phyloP scores from a whole-genome alignment of 2,329 filamentous ascomycete genomes.

The Chalaropsis thielavioides region DNA sequence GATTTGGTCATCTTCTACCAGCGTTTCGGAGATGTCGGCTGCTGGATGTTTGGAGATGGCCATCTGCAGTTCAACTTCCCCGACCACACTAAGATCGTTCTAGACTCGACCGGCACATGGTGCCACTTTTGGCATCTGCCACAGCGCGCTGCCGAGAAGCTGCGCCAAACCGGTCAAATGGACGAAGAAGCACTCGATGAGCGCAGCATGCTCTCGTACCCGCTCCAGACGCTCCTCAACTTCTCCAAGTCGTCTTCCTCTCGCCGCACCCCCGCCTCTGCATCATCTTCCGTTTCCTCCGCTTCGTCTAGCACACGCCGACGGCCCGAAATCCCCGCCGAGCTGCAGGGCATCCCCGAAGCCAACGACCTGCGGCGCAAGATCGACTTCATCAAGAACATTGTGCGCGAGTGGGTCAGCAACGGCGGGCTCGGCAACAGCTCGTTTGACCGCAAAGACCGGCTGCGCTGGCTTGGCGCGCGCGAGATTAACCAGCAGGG shows the following conservation, averaged over 20 bases:
- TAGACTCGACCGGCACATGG: conserved; percentile 59
- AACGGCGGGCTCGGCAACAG: conserved; percentile 58
- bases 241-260: conserved; percentile 36
- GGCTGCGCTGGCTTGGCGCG: conserved; percentile 44
- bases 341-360: conserved; percentile 48
- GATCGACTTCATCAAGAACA: conserved; percentile 54
- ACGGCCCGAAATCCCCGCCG: conserved; percentile 45
- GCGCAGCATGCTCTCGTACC: conserved; percentile 56
- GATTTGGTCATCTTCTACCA: conserved; percentile 69
- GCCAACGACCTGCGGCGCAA: conserved; percentile 63
- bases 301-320: conserved; percentile 34
- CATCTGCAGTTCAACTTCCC: conserved; percentile 76
- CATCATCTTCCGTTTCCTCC: conserved; percentile 25
- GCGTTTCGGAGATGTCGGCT: conserved; percentile 63
- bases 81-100: conserved; percentile 71
- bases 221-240: conserved; percentile 59
- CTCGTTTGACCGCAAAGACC: conserved; percentile 39
- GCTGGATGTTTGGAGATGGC: conserved; percentile 69
- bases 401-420: conserved; percentile 55
- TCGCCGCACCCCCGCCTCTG: conserved; percentile 21
- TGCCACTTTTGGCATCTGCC: conserved; percentile 67
- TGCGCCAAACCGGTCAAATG: conserved; percentile 51
- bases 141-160: conserved; percentile 50
- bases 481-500: conserved; percentile 35
- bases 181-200: conserved; percentile 55